A percentile compares a stretch with the other conserved stretches of the same genome.
These are phyloP conservation scores for Niveomyces coronatus DNA, from an alignment of 2,329 filamentous ascomycete genomes.

Conservation along the genomic window DNA sequence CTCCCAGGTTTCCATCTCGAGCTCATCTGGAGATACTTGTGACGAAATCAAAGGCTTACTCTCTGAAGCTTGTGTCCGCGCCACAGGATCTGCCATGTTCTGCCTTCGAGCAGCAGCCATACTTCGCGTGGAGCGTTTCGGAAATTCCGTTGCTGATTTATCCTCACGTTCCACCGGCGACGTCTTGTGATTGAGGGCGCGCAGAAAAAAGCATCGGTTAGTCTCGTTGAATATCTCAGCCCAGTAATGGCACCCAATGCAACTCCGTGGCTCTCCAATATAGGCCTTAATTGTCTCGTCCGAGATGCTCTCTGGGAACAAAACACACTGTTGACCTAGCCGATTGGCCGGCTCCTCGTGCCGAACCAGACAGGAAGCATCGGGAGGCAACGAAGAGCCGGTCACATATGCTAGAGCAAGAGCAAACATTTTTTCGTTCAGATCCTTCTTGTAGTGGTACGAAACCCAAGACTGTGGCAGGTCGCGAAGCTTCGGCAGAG, in stretches of 20 bases:
- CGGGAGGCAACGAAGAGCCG: too few relatives aligned
- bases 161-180: neutral
- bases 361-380: too few relatives aligned
- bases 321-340: too few relatives aligned
- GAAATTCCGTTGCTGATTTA: too few relatives aligned
- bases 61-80: too few relatives aligned
- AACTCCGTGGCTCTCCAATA: constrained; percentile 17
- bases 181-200: too few relatives aligned
- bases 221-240: neutral
- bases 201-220: neutral
- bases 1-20: constrained; percentile 35
- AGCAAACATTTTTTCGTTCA: constrained; percentile 18
- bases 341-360: too few relatives aligned
- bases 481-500: constrained; percentile 15
- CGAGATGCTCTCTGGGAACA: too few relatives aligned
- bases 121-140: too few relatives aligned
- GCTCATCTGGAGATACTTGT: constrained; percentile 6
- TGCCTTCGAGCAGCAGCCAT: too few relatives aligned
- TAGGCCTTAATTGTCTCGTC: constrained; percentile 8
- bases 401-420: constrained; percentile 23
- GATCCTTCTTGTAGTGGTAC: constrained; percentile 11
- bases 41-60: neutral
- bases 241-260: constrained; percentile 23
- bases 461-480: constrained; percentile 19
- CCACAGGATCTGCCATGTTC: too few relatives aligned